Percentiles rank a stretch among this genome's conserved stretches.
phyloP scores from a whole-genome alignment of 345 rosid species.

The Capsella bursapastoris region DNA sequence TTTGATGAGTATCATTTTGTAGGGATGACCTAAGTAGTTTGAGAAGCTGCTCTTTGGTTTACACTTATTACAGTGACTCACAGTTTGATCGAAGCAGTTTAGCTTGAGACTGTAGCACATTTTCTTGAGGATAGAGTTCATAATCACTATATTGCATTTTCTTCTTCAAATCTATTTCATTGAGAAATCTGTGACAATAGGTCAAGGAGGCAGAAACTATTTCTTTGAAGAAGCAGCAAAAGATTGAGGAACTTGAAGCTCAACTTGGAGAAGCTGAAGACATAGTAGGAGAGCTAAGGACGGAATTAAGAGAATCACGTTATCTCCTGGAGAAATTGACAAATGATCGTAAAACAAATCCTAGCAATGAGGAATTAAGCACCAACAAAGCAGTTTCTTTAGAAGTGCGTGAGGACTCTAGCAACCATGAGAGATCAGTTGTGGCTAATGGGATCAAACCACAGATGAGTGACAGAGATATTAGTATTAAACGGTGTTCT shows the following conservation, averaged over 20 bases:
- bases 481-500: conserved; percentile 49
- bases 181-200: conserved; percentile 43
- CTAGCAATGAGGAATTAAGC: conserved; percentile 3
- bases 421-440: conserved; percentile 45
- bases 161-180: background rate
- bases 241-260: conserved; percentile 88
- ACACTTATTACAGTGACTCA: background rate
- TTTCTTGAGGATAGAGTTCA: conserved; percentile 11
- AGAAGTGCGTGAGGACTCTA: conserved; percentile 38
- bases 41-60: conserved; percentile 6
- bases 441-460: conserved; percentile 38
- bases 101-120: conserved; percentile 14
- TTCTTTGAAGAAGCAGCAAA: conserved; percentile 57
- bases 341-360: conserved; percentile 29
- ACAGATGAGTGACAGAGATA: conserved; percentile 34
- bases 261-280: conserved; percentile 92
- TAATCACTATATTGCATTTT: background rate
- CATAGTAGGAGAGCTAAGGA: conserved; percentile 79
- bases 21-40: background rate
- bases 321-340: conserved; percentile 59
- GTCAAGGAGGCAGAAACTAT: conserved; percentile 68
- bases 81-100: background rate
- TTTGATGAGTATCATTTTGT: background rate
- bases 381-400: conserved; percentile 36
- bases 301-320: conserved; percentile 69